These are phyloP conservation scores for Pulveroboletus sp. DNA, from an alignment of 768 basidiomycete genomes.

Conservation along the genomic window DNA sequence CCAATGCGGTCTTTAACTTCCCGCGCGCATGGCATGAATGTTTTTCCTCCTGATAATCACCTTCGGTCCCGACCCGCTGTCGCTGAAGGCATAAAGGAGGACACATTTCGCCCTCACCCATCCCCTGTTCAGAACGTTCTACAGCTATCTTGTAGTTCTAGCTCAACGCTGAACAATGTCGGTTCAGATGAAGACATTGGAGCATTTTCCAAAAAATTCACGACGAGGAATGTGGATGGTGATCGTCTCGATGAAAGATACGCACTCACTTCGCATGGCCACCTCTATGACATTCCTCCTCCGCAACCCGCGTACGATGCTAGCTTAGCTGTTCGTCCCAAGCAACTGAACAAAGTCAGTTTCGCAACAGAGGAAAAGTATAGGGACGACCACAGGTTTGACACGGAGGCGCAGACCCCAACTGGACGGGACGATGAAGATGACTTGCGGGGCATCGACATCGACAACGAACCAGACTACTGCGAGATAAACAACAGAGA, in stretches of 20 bases:
- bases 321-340: constrained; percentile 9
- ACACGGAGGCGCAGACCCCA: constrained; percentile 21
- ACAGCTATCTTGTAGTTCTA: constrained; percentile 35
- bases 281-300: constrained; percentile 57
- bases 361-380: constrained; percentile 31
- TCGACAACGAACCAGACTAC: constrained; percentile 11
- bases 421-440: constrained; percentile 3
- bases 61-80: not conserved
- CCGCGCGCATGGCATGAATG: not conserved
- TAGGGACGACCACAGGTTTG: constrained; percentile 15
- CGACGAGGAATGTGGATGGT: constrained; percentile 5
- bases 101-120: constrained; percentile 9
- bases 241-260: constrained; percentile 37
- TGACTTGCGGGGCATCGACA: constrained; percentile 18
- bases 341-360: constrained; percentile 33
- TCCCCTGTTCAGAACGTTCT: constrained; percentile 17
- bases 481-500: constrained; percentile 20
- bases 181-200: constrained; percentile 18
- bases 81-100: constrained; percentile 2
- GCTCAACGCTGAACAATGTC: constrained; percentile 33
- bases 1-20: constrained; percentile 6
- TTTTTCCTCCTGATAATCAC: not conserved
- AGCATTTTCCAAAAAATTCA: constrained; percentile 13
- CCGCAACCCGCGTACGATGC: constrained; percentile 41
- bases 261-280: constrained; percentile 51